phyloP scores from a whole-genome alignment of 1,284 basidiomycete species.

The Pseudozyma sp. region DNA sequence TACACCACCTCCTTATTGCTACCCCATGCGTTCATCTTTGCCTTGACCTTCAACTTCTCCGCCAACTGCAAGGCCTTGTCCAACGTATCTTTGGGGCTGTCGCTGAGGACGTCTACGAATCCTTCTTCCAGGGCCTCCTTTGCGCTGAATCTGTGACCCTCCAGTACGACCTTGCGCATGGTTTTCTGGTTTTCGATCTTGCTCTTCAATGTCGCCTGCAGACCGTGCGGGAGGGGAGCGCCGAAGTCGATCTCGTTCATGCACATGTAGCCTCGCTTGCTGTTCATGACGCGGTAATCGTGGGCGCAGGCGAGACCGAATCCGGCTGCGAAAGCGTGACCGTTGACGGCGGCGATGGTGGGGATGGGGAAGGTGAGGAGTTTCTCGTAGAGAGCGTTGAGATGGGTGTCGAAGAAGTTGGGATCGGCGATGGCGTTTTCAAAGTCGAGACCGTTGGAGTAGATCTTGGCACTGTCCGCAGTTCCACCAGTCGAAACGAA shows the following conservation, averaged over 20 bases:
- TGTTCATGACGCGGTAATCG: conserved; percentile 90
- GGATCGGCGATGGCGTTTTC: conserved; percentile 75
- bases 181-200: conserved; percentile 77
- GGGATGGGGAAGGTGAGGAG: conserved; percentile 71
- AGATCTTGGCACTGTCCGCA: conserved; percentile 54
- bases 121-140: conserved; percentile 77
- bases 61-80: conserved; percentile 70
- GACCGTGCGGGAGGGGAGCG: conserved; percentile 56
- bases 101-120: conserved; percentile 77
- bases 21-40: conserved; percentile 72
- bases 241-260: conserved; percentile 81
- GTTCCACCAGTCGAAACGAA: conserved; percentile 57
- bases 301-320: conserved; percentile 83
- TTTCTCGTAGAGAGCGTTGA: conserved; percentile 72
- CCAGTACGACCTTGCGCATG: conserved; percentile 81
- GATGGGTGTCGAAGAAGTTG: conserved; percentile 73
- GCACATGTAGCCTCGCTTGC: conserved; percentile 83
- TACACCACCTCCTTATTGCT: conserved; percentile 71
- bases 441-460: conserved; percentile 77
- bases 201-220: conserved; percentile 75
- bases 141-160: conserved; percentile 85
- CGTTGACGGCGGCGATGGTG: conserved; percentile 88
- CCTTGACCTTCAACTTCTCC: conserved; percentile 68
- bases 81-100: conserved; percentile 75
- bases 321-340: conserved; percentile 89